Evolutionary conservation across 1,139 yeast species (phyloP), one percentile per base, ranked within the genome.

Genomic region (Hemisphaericaspora lyxosophila): DNA sequence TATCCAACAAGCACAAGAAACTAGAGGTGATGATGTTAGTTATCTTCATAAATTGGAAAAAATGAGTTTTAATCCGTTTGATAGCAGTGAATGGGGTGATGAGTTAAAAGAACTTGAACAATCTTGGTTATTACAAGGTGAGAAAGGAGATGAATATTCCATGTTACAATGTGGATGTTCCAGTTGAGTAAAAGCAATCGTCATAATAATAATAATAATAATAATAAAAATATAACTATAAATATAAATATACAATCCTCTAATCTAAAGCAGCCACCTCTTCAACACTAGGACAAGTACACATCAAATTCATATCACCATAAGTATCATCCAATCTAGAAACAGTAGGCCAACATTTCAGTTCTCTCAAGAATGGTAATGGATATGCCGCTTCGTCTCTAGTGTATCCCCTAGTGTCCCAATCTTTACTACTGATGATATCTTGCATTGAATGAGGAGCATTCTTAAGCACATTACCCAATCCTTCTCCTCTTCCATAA

Each of bases 331-430:
- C 95, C 45, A 92, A 75, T 62, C 97, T 80, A 12, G 96, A 78
- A 33, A 89, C 96, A 1, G 90, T 73, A 31, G 98, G 97, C 98
- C 98, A 92, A 62, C 90, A 86, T 65, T 92, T 92, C 60, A 82
- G 73, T 26, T 70, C 67, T 58, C 76, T 80, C 58, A 92, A 75
- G 59, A 75, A 80, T 15, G 84, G 79, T 47, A 88, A 70, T 41
- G 98, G 97, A 62, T 80, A 92, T 9, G 95, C 97, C 5, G 98
- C 98, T 60, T 84, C 82, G 56, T 88, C 94, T 59, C 97, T 78
- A 7, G 96, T 75, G 67, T 92, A 92, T 3, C 96, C 95, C 59
- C 97, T 80, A 19, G 78, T 64, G 12, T 60, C 63, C 82, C 96
- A 89, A 60, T 88, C 92, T 40, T 68, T 75, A 4, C 78, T 67